phyloP scores from a whole-genome alignment of 2,329 filamentous ascomycete species.

The Metarhizium anisopliae region DNA sequence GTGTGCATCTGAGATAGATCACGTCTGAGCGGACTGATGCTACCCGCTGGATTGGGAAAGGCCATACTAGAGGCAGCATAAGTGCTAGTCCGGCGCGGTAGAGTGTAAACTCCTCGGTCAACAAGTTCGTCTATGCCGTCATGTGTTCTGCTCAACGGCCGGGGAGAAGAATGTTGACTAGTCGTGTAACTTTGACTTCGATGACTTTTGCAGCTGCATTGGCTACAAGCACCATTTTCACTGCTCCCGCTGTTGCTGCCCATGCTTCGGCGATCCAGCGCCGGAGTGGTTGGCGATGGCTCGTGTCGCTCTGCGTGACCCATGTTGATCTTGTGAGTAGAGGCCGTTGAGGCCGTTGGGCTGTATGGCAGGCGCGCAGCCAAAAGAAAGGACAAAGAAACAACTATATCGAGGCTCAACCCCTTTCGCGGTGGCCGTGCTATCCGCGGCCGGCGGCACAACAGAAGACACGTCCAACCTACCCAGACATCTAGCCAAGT shows the following conservation, averaged over 20 bases:
- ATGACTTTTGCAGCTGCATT: constrained; percentile 9
- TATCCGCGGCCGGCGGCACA: constrained; percentile 1
- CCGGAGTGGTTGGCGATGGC: constrained; percentile 4
- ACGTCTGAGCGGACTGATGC: constrained; percentile 21
- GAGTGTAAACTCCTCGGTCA: constrained; percentile 10
- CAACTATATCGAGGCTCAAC: background rate
- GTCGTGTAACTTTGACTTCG: constrained; percentile 1
- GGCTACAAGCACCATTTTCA: constrained; percentile 6
- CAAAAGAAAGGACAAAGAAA: background rate
- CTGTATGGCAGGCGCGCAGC: background rate
- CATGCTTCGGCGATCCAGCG: constrained; percentile 10
- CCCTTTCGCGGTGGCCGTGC: background rate
- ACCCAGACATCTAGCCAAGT: constrained; percentile 3
- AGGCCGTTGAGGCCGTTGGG: background rate
- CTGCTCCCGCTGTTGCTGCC: constrained; percentile 8
- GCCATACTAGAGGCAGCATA: constrained; percentile 24
- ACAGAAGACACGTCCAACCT: background rate
- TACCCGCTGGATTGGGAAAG: constrained; percentile 17
- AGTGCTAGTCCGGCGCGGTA: constrained; percentile 22
- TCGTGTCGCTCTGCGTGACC: constrained; percentile 3
- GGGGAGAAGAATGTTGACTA: constrained; percentile 3
- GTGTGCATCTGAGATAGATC: constrained; percentile 11
- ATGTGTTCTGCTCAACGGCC: constrained; percentile 1
- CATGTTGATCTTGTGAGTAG: background rate
- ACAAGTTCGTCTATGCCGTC: constrained; percentile 4